These are phyloP conservation scores for Mortierella sp. DNA, from an alignment of 371 early-diverging fungal species.

Conservation along the genomic window DNA sequence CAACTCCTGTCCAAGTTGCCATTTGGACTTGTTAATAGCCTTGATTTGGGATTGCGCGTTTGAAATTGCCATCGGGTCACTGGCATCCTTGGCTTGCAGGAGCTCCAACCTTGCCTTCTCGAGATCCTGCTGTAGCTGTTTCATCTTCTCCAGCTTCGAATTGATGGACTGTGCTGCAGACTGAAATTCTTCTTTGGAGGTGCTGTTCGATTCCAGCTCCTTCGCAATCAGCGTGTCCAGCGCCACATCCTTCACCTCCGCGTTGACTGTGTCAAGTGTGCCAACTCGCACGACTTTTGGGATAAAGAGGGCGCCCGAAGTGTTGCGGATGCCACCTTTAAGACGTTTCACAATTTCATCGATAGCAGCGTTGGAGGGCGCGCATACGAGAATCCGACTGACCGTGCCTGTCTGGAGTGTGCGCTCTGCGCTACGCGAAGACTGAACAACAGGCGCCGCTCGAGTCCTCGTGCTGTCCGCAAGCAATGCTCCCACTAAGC, in stretches of 20 bases:
- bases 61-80: constrained; percentile 36
- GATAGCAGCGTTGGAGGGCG: constrained; percentile 98
- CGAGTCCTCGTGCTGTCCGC: constrained; percentile 52
- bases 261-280: constrained; percentile 77
- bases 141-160: constrained; percentile 37
- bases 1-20: constrained; percentile 46
- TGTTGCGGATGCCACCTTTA: constrained; percentile 73
- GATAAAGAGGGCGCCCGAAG: constrained; percentile 59
- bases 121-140: constrained; percentile 45
- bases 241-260: constrained; percentile 76
- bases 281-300: constrained; percentile 91
- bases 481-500: constrained; percentile 80
- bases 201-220: constrained; percentile 56
- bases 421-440: constrained; percentile 16
- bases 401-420: constrained; percentile 18
- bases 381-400: constrained; percentile 85
- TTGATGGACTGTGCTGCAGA: constrained; percentile 36
- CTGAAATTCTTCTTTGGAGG: constrained; percentile 44
- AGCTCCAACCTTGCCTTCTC: constrained; percentile 61
- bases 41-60: constrained; percentile 44
- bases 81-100: constrained; percentile 63
- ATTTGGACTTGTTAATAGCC: constrained; percentile 39
- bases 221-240: constrained; percentile 72
- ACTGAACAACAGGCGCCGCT: constrained; percentile 26
- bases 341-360: constrained; percentile 95